phyloP scores from a whole-genome alignment of 352 stramenopile genomes.

The Globisporangium okanoganense region DNA sequence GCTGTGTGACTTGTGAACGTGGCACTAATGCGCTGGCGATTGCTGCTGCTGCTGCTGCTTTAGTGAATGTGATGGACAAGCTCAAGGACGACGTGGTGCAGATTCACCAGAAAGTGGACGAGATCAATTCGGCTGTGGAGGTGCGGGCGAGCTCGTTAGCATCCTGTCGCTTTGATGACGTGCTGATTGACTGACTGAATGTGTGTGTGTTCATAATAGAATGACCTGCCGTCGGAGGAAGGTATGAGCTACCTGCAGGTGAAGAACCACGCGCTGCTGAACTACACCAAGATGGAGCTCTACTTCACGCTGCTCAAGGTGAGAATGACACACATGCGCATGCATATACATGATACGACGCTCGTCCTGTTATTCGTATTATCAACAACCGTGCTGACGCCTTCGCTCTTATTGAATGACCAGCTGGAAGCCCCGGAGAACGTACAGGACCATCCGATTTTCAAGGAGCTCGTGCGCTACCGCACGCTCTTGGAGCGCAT shows the following conservation, averaged over 20 bases:
- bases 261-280: constrained; percentile 85
- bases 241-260: constrained; percentile 83
- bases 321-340: background rate
- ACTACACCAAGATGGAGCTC: constrained; percentile 86
- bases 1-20: background rate
- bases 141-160: constrained; percentile 20
- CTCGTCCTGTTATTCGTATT: background rate
- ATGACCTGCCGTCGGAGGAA: constrained; percentile 47
- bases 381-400: background rate
- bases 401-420: background rate
- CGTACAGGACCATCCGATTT: constrained; percentile 75
- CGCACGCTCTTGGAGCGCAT: constrained; percentile 83
- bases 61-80: constrained; percentile 47
- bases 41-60: background rate
- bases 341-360: background rate
- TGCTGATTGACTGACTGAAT: background rate
- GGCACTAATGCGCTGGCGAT: background rate
- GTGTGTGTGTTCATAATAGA: constrained; percentile 24
- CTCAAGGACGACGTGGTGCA: constrained; percentile 52
- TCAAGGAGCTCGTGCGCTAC: constrained; percentile 84
- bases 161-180: too few relatives aligned
- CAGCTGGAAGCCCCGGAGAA: constrained; percentile 66
- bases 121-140: constrained; percentile 37
- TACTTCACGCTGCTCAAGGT: constrained; percentile 84
- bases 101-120: constrained; percentile 51